phyloP scores from a whole-genome alignment of 257 asterid genomes.

The Nicotiana undulata region DNA sequence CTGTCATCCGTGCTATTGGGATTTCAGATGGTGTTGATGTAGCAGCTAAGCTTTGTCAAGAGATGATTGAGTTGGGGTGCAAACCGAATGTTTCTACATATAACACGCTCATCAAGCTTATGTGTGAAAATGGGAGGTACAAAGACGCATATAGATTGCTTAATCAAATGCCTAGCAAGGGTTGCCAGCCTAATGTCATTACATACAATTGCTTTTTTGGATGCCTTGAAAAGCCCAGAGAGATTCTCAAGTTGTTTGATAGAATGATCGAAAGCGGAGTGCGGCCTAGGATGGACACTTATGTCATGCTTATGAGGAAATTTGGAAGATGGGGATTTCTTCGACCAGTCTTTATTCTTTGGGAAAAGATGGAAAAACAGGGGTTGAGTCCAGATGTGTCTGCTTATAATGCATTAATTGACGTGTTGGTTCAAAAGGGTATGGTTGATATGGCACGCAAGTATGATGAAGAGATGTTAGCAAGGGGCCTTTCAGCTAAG shows the following conservation, averaged over 20 bases:
- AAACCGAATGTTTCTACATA: slow-evolving; percentile 61
- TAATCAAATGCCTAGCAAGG: slow-evolving; percentile 51
- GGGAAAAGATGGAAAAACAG: slow-evolving; percentile 70
- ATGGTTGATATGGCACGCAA: slow-evolving; percentile 70
- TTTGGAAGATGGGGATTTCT: slow-evolving; percentile 97
- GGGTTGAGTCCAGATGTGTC: slow-evolving; percentile 78
- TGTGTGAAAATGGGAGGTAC: slow-evolving; percentile 77
- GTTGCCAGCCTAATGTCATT: slow-evolving; percentile 53
- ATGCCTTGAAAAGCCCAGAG: slow-evolving; percentile 68
- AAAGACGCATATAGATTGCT: slow-evolving; percentile 56
- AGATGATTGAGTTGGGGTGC: slow-evolving; percentile 72
- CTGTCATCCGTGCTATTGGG: slow-evolving; percentile 72
- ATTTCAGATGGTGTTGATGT: slow-evolving; percentile 69
- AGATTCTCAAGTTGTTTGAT: slow-evolving; percentile 64
- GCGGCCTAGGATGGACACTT: slow-evolving; percentile 72
- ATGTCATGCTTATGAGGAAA: slow-evolving; percentile 89
- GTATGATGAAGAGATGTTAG: slow-evolving; percentile 74
- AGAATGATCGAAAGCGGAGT: slow-evolving; percentile 69
- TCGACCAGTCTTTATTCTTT: slow-evolving; percentile 57
- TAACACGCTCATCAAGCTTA: slow-evolving; percentile 67
- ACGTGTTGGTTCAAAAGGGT: slow-evolving; percentile 76
- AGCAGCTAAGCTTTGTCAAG: slow-evolving; percentile 55
- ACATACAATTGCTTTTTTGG: slow-evolving; percentile 70
- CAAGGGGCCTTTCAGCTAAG: slow-evolving; percentile 84
- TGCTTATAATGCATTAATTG: slow-evolving; percentile 86